phyloP scores from a whole-genome alignment of 148 eudicot species.

The Vaccinium vitisidaea region DNA sequence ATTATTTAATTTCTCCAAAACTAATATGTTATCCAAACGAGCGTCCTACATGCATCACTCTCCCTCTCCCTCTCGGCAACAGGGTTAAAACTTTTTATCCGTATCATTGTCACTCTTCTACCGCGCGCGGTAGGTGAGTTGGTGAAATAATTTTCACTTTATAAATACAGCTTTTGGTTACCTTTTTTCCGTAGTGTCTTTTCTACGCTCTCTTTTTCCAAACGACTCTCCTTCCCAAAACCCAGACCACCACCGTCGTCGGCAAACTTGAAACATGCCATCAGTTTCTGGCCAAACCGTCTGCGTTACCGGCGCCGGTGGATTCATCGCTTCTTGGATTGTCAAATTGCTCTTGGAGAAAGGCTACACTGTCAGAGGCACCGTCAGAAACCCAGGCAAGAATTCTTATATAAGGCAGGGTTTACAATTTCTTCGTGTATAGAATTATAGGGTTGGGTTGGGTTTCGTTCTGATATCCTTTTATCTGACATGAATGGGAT shows the following conservation, averaged over 20 bases:
- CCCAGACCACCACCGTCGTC: not conserved
- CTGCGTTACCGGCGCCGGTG: constrained; percentile 96
- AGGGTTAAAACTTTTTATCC: not conserved
- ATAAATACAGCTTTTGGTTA: not conserved
- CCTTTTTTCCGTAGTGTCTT: not conserved
- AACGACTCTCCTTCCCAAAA: not conserved
- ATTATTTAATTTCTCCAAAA: too few species aligned
- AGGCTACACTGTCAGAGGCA: constrained; percentile 82
- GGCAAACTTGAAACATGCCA: constrained; percentile 23
- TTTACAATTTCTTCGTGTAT: too few species aligned
- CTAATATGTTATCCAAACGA: too few species aligned
- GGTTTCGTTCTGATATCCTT: too few species aligned
- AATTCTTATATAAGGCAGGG: not conserved
- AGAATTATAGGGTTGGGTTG: too few species aligned
- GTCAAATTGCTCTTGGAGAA: constrained; percentile 73
- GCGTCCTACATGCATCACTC: too few species aligned
- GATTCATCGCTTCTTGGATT: constrained; percentile 90
- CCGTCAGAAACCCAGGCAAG: constrained; percentile 84
- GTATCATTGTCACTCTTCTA: not conserved
- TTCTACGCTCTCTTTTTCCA: not conserved
- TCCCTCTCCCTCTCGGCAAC: not conserved
- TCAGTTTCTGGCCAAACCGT: constrained; percentile 47
- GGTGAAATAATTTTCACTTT: not conserved
- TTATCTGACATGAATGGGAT: too few species aligned
- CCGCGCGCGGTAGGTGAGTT: not conserved